These are phyloP conservation scores for Globisporangium canariense DNA, from an alignment of 352 stramenopile species.

Conservation along the genomic window DNA sequence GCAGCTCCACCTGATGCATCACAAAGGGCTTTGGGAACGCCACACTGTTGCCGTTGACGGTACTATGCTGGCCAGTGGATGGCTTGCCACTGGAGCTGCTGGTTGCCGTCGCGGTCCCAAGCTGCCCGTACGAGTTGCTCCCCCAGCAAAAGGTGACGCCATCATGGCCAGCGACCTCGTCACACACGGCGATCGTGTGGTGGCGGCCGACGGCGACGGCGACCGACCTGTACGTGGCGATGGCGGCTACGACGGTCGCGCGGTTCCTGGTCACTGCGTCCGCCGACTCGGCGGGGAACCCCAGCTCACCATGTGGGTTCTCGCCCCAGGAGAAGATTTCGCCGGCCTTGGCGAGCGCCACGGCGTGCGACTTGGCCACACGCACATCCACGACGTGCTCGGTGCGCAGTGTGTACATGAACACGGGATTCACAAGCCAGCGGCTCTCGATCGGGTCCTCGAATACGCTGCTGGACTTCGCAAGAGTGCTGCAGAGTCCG, in stretches of 20 bases:
- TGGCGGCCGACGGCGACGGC: slow-evolving; percentile 56
- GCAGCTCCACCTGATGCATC: slow-evolving; percentile 49
- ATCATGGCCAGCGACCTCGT: slow-evolving; percentile 58
- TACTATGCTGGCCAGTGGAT: slow-evolving; percentile 1
- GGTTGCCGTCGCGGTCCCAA: slow-evolving; percentile 29
- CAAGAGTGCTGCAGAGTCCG: slow-evolving; percentile 46
- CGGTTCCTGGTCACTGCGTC: slow-evolving; percentile 54
- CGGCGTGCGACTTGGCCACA: slow-evolving; percentile 48
- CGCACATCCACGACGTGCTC: slow-evolving; percentile 54
- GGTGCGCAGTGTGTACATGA: slow-evolving; percentile 55
- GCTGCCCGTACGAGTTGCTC: slow-evolving; percentile 68
- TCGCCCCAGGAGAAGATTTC: slow-evolving; percentile 94
- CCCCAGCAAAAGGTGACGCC: slow-evolving; percentile 74
- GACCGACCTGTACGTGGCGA: slow-evolving; percentile 58
- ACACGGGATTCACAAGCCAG: slow-evolving; percentile 70
- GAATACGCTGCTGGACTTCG: slow-evolving; percentile 20
- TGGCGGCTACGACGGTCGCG: slow-evolving; percentile 40
- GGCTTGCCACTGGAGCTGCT: slow-evolving; percentile 1
- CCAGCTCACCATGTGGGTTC: slow-evolving; percentile 88
- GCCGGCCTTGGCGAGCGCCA: slow-evolving; percentile 80
- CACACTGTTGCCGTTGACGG: slow-evolving; percentile 11
- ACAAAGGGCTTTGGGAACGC: slow-evolving; percentile 53
- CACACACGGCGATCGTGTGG: slow-evolving; percentile 64
- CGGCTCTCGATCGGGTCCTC: slow-evolving; percentile 48
- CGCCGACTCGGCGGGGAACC: slow-evolving; percentile 39